Conservation (phyloP, 176 grass and related monocot genomes). For the Thalia dealbata region DNA sequence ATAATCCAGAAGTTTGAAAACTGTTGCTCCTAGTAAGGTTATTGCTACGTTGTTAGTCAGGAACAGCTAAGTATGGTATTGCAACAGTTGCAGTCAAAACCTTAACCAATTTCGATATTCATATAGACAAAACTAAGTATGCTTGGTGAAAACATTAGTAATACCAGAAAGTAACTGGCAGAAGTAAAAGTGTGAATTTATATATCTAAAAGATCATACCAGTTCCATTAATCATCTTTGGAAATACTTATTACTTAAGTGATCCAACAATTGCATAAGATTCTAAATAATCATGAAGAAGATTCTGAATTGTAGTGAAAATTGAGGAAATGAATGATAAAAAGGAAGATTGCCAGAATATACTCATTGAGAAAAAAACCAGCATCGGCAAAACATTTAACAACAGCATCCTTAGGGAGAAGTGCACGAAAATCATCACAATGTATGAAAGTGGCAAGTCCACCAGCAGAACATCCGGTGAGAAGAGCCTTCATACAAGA, state of each 20-base stretch:
- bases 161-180: neutral
- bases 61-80: too few relatives aligned
- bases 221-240: neutral
- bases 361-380: conserved; percentile 73
- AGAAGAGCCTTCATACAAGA: conserved; percentile 48
- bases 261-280: neutral
- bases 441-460: conserved; percentile 60
- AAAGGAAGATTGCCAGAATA: conserved; percentile 15
- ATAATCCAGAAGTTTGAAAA: too few relatives aligned
- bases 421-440: conserved; percentile 65
- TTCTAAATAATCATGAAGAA: neutral
- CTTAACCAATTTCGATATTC: too few relatives aligned
- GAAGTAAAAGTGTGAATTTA: neutral
- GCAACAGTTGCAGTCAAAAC: too few relatives aligned
- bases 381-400: conserved; percentile 72
- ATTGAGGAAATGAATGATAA: neutral
- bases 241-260: neutral
- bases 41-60: too few relatives aligned
- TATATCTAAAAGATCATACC: neutral
- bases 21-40: too few relatives aligned
- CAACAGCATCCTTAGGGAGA: conserved; percentile 40
- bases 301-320: neutral
- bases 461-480: conserved; percentile 69
- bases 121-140: too few relatives aligned
- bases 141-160: neutral